phyloP scores from a whole-genome alignment of 1,139 yeast genomes.

The Scheffersomyces quercinus region DNA sequence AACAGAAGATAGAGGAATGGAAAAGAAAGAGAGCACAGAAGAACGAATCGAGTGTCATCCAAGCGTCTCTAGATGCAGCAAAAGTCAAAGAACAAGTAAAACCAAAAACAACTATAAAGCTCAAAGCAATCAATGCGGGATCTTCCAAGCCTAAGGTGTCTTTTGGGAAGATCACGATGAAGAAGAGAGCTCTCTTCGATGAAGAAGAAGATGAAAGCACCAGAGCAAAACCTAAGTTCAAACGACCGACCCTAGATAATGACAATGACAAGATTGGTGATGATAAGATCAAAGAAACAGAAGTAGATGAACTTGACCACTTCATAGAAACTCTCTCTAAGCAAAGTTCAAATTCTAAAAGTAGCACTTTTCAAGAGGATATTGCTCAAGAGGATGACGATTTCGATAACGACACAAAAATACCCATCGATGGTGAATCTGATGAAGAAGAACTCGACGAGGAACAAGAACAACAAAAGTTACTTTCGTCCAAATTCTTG shows the following conservation, averaged over 20 bases:
- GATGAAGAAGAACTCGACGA: slow-evolving; percentile 18
- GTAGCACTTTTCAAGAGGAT: not conserved
- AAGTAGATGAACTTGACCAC: slow-evolving; percentile 11
- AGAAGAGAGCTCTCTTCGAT: slow-evolving; percentile 11
- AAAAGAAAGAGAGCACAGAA: slow-evolving; percentile 27
- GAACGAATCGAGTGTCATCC: slow-evolving; percentile 4
- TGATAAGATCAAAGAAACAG: slow-evolving; percentile 8
- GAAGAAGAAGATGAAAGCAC: slow-evolving; percentile 21
- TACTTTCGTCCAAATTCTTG: slow-evolving; percentile 26
- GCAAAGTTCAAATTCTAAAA: not conserved
- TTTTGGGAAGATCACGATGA: not conserved
- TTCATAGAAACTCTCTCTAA: slow-evolving; percentile 6
- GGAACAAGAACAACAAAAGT: slow-evolving; percentile 23
- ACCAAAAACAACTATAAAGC: slow-evolving; percentile 3
- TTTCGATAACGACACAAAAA: not conserved
- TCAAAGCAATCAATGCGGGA: slow-evolving; percentile 10
- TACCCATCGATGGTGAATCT: slow-evolving; percentile 2
- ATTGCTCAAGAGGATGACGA: not conserved
- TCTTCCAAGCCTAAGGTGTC: not conserved
- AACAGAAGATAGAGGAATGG: slow-evolving; percentile 43
- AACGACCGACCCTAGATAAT: slow-evolving; percentile 20
- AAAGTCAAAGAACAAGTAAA: not conserved
- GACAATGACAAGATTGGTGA: slow-evolving; percentile 6
- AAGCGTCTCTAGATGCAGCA: not conserved
- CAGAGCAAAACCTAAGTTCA: slow-evolving; percentile 21